Conservation (phyloP, 2,329 filamentous ascomycete species). For the Penicillium sp. region DNA sequence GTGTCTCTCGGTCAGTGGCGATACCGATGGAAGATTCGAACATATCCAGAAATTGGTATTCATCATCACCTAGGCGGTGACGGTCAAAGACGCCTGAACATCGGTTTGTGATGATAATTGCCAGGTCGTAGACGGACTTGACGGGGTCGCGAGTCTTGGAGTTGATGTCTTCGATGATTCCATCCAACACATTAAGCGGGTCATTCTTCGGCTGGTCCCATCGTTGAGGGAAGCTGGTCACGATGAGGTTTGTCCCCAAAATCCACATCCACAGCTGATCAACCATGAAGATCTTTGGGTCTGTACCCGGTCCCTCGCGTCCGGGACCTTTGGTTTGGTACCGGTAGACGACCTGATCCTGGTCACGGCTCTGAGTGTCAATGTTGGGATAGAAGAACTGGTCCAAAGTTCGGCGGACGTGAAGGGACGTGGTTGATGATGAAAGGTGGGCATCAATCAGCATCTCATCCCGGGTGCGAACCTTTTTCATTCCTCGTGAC, state of each 20-base stretch:
- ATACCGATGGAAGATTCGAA: conserved; percentile 62
- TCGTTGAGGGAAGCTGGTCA: conserved; percentile 44
- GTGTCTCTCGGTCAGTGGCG: conserved; percentile 53
- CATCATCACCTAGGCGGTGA: conserved; percentile 56
- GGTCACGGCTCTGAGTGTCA: conserved; percentile 58
- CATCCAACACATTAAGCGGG: conserved; percentile 60
- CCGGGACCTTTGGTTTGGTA: conserved; percentile 49
- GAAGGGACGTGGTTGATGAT: conserved; percentile 41
- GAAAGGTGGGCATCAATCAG: conserved; percentile 39
- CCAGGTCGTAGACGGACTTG: conserved; percentile 60
- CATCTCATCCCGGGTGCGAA: conserved; percentile 34
- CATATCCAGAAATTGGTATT: conserved; percentile 65
- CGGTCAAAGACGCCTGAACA: conserved; percentile 62
- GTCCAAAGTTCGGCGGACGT: conserved; percentile 62
- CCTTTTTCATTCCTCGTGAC: conserved; percentile 28
- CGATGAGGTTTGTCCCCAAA: conserved; percentile 56
- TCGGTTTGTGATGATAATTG: conserved; percentile 59
- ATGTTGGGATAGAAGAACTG: conserved; percentile 64
- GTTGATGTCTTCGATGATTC: conserved; percentile 62
- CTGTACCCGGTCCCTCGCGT: conserved; percentile 33
- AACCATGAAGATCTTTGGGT: conserved; percentile 65
- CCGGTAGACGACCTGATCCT: conserved; percentile 63
- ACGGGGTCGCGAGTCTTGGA: conserved; percentile 61
- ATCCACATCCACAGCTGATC: conserved; percentile 68
- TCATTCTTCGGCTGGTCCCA: conserved; percentile 59